Conservation (phyloP, 2,329 filamentous ascomycete species). For the Cordyceps javanica region DNA sequence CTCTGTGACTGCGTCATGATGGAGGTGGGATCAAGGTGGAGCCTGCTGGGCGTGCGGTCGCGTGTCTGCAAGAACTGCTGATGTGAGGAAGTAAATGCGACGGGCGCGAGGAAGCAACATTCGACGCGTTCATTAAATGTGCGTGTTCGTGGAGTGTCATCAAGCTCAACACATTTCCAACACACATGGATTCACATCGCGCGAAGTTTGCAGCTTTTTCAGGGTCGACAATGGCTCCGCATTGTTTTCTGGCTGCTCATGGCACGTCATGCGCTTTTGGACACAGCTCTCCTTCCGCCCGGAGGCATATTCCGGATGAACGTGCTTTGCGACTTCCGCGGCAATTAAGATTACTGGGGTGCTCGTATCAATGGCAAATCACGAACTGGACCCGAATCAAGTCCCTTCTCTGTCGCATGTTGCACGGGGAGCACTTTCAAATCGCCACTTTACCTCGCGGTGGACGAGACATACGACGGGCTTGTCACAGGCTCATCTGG, state of each 20-base stretch:
- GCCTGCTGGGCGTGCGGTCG: neutral
- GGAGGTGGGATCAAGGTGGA: slow-evolving; percentile 15
- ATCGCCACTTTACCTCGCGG: neutral
- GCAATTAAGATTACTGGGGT: neutral
- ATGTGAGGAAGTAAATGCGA: neutral
- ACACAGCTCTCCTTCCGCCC: neutral
- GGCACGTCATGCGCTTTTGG: neutral
- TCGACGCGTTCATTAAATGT: neutral
- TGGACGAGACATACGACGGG: slow-evolving; percentile 27
- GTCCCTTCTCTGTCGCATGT: neutral
- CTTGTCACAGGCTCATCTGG: slow-evolving; percentile 43
- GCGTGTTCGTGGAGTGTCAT: neutral
- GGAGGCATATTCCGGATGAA: neutral
- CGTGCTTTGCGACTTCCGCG: neutral
- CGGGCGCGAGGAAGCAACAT: neutral
- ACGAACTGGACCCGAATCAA: neutral
- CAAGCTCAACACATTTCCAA: neutral
- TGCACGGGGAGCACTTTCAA: neutral
- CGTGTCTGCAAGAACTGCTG: neutral
- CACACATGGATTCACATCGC: neutral
- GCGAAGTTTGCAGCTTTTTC: neutral
- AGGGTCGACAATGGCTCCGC: neutral
- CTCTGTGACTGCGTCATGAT: slow-evolving; percentile 48
- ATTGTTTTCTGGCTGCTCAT: neutral
- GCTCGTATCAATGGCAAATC: neutral